Evolutionary conservation across 2,329 filamentous ascomycete genomes (phyloP), one percentile per base, ranked within the genome.

Genomic region (Parastagonospora nodorum): DNA sequence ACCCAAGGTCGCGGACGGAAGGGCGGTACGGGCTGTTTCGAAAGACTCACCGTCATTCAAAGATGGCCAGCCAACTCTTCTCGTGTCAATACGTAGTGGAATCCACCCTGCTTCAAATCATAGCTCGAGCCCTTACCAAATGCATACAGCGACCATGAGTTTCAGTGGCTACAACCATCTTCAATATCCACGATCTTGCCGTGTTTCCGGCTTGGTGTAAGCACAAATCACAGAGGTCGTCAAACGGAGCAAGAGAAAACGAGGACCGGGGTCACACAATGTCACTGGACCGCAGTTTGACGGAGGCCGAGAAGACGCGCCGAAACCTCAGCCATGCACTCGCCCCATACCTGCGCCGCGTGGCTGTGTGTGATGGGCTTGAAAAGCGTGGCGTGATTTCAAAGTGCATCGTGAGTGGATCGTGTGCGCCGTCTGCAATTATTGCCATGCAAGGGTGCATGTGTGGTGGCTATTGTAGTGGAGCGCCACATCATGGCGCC

Each of bases 331-430:
- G 54, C 52, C 44, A 61, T 57, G 51, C 47, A 49, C 29, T 42
- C n/a, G 50, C 51, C 48, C 48, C 42, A 38, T 14, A 44, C 19
- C 31, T 53, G 53, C 58, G 58, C 58, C 54, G 30, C 58, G 57
- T 61, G 58, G 58, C 57, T 59, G 54, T 50, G 54, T 55, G 30
- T 58, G 52, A 60, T 50, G 52, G 57, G 58, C 55, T 54, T 54
- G 29, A 12, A 29, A 12, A 35, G 2, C 43, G 57, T 60, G 57
- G 57, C 54, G 51, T 56, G 50, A 52, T 50, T 40, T 42, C 45
- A 58, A 32, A 50, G 27, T 58, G 58, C 54, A 56, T 60, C 40
- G 47, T 38, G 48, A 50, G 58, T 61, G 58, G 58, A 45, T 24
- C 58, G 46, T 43, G 42, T 55, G 58, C 58, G 43, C 50, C 42